A percentile compares a stretch with the other conserved stretches of the same genome.
phyloP scores from a whole-genome alignment of 1,284 basidiomycete genomes.

The Ganoderma boninense region DNA sequence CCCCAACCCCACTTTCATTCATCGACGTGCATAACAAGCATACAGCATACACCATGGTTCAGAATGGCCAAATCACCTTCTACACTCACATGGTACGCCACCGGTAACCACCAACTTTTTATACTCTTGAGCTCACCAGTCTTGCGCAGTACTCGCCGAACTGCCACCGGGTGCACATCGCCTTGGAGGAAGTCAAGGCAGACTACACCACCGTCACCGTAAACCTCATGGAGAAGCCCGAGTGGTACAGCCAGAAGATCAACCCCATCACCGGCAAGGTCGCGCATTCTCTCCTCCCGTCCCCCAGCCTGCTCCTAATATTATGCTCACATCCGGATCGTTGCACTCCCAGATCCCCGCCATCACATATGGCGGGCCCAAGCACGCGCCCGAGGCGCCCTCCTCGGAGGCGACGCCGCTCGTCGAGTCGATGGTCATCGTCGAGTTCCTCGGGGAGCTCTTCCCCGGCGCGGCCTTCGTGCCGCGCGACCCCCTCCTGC shows the following conservation, averaged over 20 bases:
- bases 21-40: background rate
- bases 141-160: conserved; percentile 6
- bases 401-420: conserved; percentile 65
- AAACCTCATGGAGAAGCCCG: conserved; percentile 68
- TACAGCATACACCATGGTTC: conserved; percentile 4
- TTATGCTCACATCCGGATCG: background rate
- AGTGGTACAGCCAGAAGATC: conserved; percentile 66
- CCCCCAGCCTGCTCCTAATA: background rate
- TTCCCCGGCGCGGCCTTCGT: conserved; percentile 53
- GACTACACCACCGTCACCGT: conserved; percentile 59
- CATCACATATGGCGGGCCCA: conserved; percentile 64
- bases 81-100: conserved; percentile 3
- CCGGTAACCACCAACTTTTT: background rate
- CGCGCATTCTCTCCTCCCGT: background rate
- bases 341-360: background rate
- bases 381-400: conserved; percentile 57
- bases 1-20: background rate
- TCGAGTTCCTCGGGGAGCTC: conserved; percentile 70
- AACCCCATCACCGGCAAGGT: conserved; percentile 69
- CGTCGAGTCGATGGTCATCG: conserved; percentile 65
- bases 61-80: conserved; percentile 8
- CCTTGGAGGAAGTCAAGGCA: conserved; percentile 62
- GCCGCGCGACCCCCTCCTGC: conserved; percentile 59
- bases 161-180: conserved; percentile 42
- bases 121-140: background rate